phyloP scores from a whole-genome alignment of 176 grass and related monocot species.

The Carex parvula region DNA sequence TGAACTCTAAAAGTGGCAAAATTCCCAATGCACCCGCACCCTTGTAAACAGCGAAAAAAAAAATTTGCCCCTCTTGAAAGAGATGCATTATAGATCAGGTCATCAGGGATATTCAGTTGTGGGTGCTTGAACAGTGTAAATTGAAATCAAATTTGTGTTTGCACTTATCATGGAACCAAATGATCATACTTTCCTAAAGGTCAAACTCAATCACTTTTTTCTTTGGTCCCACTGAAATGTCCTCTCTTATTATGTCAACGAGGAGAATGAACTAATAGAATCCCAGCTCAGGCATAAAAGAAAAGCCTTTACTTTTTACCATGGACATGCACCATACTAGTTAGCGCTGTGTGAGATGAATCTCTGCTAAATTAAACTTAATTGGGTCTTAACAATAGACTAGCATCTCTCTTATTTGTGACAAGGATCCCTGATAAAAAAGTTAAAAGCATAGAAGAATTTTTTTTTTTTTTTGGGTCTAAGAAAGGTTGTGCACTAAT shows the following conservation, averaged over 20 bases:
- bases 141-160: not conserved
- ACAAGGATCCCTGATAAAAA: not conserved
- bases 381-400: not conserved
- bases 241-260: not conserved
- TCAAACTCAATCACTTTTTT: not conserved
- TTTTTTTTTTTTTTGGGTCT: not conserved
- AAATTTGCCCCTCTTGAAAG: not conserved
- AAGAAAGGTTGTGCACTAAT: not conserved
- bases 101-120: not conserved
- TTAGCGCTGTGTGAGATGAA: slow-evolving; percentile 1
- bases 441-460: not conserved
- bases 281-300: not conserved
- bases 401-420: not conserved
- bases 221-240: not conserved
- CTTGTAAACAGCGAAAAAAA: not conserved
- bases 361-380: not conserved
- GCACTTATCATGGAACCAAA: not conserved
- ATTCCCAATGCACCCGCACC: not conserved
- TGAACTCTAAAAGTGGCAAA: not conserved
- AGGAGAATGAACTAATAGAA: not conserved
- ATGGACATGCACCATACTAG: not conserved
- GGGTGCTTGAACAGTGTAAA: not conserved
- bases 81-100: not conserved
- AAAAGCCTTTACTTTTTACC: not conserved
- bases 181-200: not conserved